phyloP scores from a whole-genome alignment of 306 rosid genomes.

The Cicer judaicum region DNA sequence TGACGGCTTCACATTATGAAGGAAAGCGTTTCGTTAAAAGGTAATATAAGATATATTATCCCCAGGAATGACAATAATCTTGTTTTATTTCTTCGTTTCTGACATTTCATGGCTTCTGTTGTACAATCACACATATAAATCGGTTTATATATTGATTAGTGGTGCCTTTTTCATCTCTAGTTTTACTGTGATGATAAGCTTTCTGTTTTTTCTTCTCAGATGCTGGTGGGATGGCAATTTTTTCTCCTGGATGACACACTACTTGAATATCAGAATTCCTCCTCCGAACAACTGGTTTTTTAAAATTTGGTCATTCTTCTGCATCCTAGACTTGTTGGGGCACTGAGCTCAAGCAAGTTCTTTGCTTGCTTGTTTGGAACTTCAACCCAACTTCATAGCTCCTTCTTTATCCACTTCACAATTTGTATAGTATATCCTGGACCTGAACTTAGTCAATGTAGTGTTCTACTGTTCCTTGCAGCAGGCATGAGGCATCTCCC shows the following conservation, averaged over 20 bases:
- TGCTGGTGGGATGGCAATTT: slow-evolving; percentile 38
- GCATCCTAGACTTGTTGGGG: slow-evolving; percentile 4
- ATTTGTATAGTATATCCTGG: slow-evolving; percentile 38
- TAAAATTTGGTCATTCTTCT: slow-evolving; percentile 29
- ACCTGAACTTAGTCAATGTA: slow-evolving; percentile 34
- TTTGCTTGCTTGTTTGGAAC: slow-evolving; percentile 41
- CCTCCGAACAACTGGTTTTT: slow-evolving; percentile 10
- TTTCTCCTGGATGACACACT: slow-evolving; percentile 8
- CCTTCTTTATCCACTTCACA: slow-evolving; percentile 21
- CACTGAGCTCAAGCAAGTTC: slow-evolving; percentile 35
- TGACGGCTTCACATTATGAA: slow-evolving; percentile 21
- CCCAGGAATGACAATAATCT: slow-evolving; percentile 11
- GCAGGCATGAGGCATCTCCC: slow-evolving; percentile 23
- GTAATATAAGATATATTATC: not conserved
- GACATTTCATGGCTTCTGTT: slow-evolving; percentile 12
- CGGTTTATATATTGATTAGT: slow-evolving; percentile 9
- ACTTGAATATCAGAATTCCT: slow-evolving; percentile 29
- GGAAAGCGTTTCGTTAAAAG: slow-evolving; percentile 3
- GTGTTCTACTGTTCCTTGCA: slow-evolving; percentile 34
- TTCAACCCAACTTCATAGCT: slow-evolving; percentile 27
- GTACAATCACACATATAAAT: not conserved
- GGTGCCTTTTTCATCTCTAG: slow-evolving; percentile 16
- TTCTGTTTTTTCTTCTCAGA: slow-evolving; percentile 43
- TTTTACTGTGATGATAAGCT: slow-evolving; percentile 23
- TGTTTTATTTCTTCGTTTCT: slow-evolving; percentile 20